phyloP scores from a whole-genome alignment of 2,329 filamentous ascomycete species.

The Fusarium sp. region DNA sequence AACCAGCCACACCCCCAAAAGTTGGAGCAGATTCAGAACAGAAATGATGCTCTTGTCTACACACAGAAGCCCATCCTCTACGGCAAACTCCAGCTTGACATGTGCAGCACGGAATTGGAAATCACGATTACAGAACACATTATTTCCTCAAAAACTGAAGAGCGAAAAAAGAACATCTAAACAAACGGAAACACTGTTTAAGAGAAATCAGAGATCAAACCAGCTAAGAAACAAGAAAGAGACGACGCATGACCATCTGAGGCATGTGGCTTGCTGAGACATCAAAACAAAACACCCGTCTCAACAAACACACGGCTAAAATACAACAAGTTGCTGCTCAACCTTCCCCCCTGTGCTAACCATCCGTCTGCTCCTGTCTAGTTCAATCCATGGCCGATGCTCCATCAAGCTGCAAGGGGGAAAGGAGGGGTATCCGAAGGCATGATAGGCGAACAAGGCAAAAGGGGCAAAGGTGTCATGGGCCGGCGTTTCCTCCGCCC shows the following conservation, averaged over 20 bases:
- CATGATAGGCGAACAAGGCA: slow-evolving; percentile 46
- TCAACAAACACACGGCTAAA: slow-evolving; percentile 56
- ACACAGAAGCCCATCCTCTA: neutral
- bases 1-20: neutral
- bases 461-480: slow-evolving; percentile 37
- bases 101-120: neutral
- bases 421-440: slow-evolving; percentile 49
- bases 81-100: neutral
- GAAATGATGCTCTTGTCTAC: no score
- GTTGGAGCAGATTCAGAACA: no score
- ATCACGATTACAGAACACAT: no score
- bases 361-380: slow-evolving; percentile 54
- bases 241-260: slow-evolving; percentile 52
- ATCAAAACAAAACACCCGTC: slow-evolving; percentile 51
- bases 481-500: slow-evolving; percentile 33
- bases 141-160: no score
- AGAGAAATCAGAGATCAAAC: slow-evolving; percentile 56
- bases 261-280: slow-evolving; percentile 52
- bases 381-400: slow-evolving; percentile 52
- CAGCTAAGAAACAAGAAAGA: slow-evolving; percentile 57
- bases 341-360: slow-evolving; percentile 45
- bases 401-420: slow-evolving; percentile 50
- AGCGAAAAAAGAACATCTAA: slow-evolving; percentile 1
- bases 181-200: slow-evolving; percentile 48
- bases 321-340: slow-evolving; percentile 58